Evolutionary conservation across 2,329 filamentous ascomycete species (phyloP), one percentile per base, ranked within the genome.

Genomic region (Phyllosticta ampelicida): DNA sequence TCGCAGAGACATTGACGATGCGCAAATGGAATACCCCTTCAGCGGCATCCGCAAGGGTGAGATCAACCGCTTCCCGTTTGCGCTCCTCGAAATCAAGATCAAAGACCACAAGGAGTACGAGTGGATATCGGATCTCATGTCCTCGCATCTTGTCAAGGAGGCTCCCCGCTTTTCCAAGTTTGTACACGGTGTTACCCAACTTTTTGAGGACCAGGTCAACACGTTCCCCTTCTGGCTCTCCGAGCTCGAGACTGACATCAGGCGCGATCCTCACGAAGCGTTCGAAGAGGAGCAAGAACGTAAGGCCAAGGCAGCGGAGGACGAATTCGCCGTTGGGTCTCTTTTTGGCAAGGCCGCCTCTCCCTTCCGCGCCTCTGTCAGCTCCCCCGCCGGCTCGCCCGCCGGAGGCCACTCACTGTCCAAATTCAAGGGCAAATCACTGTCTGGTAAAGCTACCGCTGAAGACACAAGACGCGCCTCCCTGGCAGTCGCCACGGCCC

Each of bases 161-260:
- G 86, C 88, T 0, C 89, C 91, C 1, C 84, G 87, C 54, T 99
- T 99, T 75, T 96, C 90, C 66, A 99, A 99, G 72, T 99, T 97
- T 65, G 87, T 95, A 2, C 92, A 99, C 66, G 94, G 94, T 61
- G 86, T 95, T 4, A 91, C 92, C 8, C 86, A 86, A 48, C 79
- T 99, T 1, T 97, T 97, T 65, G 94, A 97, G 67, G 77, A 99
- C 72, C 84, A 96, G 67, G 91, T 99, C 71, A 97, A 97, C 74
- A 91, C 84, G 62, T 85, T 97, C 67, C 94, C 94, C 13, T 96
- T 97, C 76, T 99, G 94, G 94, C 81, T 97, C 30, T 86, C 86
- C 66, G 88, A 95, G 62, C 80, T 97, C 50, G 92, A 96, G 69
- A 89, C 83, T 29, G 94, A 99, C 69, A 99, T 99, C 68, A 86